Conservation (phyloP, 306 rosid genomes). For the Vigna reflexopilosa region DNA sequence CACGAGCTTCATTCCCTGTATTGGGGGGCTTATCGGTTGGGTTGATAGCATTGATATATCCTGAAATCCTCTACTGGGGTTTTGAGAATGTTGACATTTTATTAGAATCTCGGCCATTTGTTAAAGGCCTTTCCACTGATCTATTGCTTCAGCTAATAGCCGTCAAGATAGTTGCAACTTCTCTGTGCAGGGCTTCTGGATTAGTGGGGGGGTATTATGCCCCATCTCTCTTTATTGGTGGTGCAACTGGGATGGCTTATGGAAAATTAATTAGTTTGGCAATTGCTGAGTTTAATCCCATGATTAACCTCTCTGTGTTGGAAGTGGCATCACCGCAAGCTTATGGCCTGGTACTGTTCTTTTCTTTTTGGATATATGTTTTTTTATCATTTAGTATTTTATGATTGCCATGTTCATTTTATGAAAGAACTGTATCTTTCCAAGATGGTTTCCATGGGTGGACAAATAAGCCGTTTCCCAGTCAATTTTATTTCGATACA, state of each 20-base stretch:
- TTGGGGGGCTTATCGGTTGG: conserved; percentile 88
- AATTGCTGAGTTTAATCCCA: conserved; percentile 64
- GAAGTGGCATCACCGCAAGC: conserved; percentile 98
- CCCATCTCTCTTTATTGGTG: conserved; percentile 95
- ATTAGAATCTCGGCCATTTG: conserved; percentile 91
- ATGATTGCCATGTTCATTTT: conserved; percentile 13
- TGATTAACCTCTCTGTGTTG: conserved; percentile 66
- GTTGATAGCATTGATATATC: conserved; percentile 84
- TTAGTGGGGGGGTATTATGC: conserved; percentile 97
- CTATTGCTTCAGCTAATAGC: conserved; percentile 83
- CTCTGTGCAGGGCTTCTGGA: conserved; percentile 91
- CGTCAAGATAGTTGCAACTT: conserved; percentile 83
- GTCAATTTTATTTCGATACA: no score
- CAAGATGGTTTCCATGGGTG: conserved; percentile 28
- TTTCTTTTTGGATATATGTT: conserved; percentile 28
- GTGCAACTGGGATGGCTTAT: conserved; percentile 93
- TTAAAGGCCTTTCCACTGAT: conserved; percentile 73
- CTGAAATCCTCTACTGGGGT: conserved; percentile 96
- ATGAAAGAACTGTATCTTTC: conserved; percentile 23
- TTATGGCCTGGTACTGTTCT: conserved; percentile 86
- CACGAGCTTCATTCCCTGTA: conserved; percentile 70
- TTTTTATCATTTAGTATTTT: conserved; percentile 33
- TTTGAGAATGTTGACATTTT: conserved; percentile 92
- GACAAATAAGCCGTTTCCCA: conserved; percentile 37
- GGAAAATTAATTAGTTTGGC: conserved; percentile 76